A percentile compares a stretch with the other conserved stretches of the same genome.
Conservation (phyloP, 2,329 filamentous ascomycete genomes). For the Bipolaris oryzae region DNA sequence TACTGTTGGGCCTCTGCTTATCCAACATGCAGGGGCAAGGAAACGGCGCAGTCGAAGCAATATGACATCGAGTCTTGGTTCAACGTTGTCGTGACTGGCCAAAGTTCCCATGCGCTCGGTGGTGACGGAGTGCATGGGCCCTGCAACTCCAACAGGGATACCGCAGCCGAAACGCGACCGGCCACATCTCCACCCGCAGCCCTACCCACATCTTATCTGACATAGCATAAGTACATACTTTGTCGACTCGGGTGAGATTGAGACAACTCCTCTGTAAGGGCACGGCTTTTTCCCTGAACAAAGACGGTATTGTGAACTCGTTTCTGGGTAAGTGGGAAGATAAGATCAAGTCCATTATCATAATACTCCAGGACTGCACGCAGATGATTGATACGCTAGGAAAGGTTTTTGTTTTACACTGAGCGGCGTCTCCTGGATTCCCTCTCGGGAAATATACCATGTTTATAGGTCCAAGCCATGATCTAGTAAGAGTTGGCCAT, state of each 20-base stretch:
- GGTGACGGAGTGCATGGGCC: constrained; percentile 17
- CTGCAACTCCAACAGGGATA: constrained; percentile 11
- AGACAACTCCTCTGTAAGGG: too few species aligned
- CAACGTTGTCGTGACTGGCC: constrained; percentile 3
- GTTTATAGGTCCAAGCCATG: too few species aligned
- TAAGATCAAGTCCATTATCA: too few species aligned
- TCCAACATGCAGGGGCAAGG: neutral
- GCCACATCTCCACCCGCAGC: constrained; percentile 9
- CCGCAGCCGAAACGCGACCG: constrained; percentile 14
- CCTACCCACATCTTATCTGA: neutral
- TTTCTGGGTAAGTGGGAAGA: too few species aligned
- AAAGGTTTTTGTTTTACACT: too few species aligned
- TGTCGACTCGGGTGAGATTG: too few species aligned
- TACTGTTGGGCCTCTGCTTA: neutral
- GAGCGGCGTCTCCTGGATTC: neutral
- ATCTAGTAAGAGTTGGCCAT: too few species aligned
- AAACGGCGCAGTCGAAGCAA: neutral
- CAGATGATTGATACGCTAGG: too few species aligned
- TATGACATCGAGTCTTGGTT: constrained; percentile 5
- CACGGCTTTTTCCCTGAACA: too few species aligned
- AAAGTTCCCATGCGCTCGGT: constrained; percentile 15
- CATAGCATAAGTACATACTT: too few species aligned
- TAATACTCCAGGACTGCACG: too few species aligned
- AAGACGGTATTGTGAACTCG: too few species aligned
- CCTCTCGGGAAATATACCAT: neutral